Evolutionary conservation across 768 basidiomycete species (phyloP).

Genomic region (Solioccasus polychromus): DNA sequence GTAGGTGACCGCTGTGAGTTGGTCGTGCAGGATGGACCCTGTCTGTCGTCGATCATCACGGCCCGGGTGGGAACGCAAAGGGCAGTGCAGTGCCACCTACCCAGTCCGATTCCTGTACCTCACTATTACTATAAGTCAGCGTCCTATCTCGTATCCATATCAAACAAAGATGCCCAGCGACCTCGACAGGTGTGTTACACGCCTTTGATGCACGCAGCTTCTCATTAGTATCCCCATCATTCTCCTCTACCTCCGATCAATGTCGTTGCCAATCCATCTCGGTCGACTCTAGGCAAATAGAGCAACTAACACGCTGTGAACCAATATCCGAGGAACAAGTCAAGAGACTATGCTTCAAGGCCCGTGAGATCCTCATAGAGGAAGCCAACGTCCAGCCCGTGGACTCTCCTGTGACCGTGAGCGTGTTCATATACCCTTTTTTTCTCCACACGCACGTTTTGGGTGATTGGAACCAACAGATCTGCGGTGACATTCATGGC

Average conservation of each 20-base stretch:
- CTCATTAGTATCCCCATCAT: slow-evolving; percentile 24
- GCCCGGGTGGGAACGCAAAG: slow-evolving; percentile 10
- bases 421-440: slow-evolving; percentile 29
- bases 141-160: slow-evolving; percentile 23
- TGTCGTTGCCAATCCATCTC: slow-evolving; percentile 11
- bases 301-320: slow-evolving; percentile 89
- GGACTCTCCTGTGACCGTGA: slow-evolving; percentile 92
- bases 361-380: slow-evolving; percentile 94
- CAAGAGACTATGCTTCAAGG: slow-evolving; percentile 92
- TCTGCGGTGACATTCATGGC: slow-evolving; percentile 95
- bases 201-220: slow-evolving; percentile 27
- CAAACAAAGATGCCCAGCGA: slow-evolving; percentile 48
- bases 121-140: slow-evolving; percentile 30
- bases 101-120: slow-evolving; percentile 19
- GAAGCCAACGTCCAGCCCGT: slow-evolving; percentile 97
- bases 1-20: slow-evolving; percentile 5
- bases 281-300: slow-evolving; percentile 73
- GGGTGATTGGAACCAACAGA: slow-evolving; percentile 39
- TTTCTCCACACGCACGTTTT: slow-evolving; percentile 2
- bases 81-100: slow-evolving; percentile 26
- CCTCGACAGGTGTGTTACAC: slow-evolving; percentile 50
- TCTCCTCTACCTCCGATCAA: slow-evolving; percentile 25
- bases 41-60: slow-evolving; percentile 21
- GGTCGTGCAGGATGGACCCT: not conserved
- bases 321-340: slow-evolving; percentile 96